phyloP scores from a whole-genome alignment of 2,329 filamentous ascomycete species.

The Trichocomaceae sp. region DNA sequence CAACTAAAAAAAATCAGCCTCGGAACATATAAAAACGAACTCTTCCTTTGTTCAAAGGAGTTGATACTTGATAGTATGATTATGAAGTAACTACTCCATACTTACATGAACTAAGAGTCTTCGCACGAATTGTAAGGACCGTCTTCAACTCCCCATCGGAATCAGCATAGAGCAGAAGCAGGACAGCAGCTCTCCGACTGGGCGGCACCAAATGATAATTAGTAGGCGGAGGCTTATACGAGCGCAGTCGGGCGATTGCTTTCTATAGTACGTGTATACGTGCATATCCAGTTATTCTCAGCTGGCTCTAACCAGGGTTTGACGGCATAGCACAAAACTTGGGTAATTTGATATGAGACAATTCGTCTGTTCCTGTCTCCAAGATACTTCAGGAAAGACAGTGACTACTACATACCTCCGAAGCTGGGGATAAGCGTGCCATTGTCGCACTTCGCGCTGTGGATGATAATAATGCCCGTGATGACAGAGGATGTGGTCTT shows the following conservation, averaged over 20 bases:
- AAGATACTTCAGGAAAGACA: neutral
- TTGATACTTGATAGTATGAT: neutral
- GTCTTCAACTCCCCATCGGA: conserved; percentile 67
- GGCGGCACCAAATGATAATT: conserved; percentile 52
- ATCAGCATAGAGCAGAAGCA: conserved; percentile 84
- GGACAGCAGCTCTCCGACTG: conserved; percentile 70
- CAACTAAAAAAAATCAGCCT: conserved; percentile 37
- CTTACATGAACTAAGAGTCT: conserved; percentile 52
- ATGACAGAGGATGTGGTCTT: neutral
- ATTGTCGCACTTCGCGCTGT: neutral
- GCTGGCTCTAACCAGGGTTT: neutral
- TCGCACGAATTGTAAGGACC: conserved; percentile 56
- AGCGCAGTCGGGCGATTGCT: conserved; percentile 51
- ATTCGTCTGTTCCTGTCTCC: neutral
- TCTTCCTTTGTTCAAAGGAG: neutral
- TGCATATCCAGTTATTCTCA: neutral
- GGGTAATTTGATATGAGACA: neutral
- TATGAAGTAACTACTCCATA: conserved; percentile 2
- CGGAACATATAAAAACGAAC: neutral
- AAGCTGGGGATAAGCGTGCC: neutral
- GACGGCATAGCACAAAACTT: neutral
- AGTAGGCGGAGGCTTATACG: conserved; percentile 52
- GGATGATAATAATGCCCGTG: neutral
- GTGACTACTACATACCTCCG: neutral
- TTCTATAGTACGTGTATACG: conserved; percentile 23